Percentiles rank a stretch among this genome's conserved stretches.
These are phyloP conservation scores for Saccharomycopsis schoenii DNA, from an alignment of 805 yeast genomes.

Conservation along the genomic window DNA sequence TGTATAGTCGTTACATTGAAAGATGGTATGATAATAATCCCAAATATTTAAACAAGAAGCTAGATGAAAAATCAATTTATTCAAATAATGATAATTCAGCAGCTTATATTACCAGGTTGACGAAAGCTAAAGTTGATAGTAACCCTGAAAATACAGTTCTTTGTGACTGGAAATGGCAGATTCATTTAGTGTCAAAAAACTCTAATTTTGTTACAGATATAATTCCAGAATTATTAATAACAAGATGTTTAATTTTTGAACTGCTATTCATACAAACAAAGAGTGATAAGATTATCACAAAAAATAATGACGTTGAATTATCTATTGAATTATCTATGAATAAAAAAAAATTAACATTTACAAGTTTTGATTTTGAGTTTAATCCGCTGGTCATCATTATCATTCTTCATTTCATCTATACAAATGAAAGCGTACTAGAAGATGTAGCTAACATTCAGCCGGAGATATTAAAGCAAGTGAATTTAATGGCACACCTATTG, in stretches of 20 bases:
- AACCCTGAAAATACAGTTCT: background rate
- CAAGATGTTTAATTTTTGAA: constrained; percentile 26
- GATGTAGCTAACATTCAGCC: constrained; percentile 28
- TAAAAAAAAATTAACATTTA: background rate
- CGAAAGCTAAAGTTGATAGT: background rate
- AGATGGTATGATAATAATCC: background rate
- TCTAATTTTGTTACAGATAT: background rate
- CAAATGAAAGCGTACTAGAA: constrained; percentile 34
- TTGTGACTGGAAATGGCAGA: background rate
- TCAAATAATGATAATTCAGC: background rate
- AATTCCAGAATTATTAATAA: constrained; percentile 22
- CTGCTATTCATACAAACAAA: background rate
- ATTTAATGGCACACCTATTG: background rate
- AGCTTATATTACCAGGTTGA: background rate
- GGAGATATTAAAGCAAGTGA: constrained; percentile 10
- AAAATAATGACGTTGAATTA: background rate
- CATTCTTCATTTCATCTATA: constrained; percentile 39
- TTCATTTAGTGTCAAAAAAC: background rate
- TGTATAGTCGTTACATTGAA: background rate
- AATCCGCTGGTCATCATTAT: constrained; percentile 22
- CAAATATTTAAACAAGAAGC: background rate
- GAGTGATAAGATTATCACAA: background rate
- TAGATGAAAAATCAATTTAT: background rate
- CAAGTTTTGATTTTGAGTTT: background rate
- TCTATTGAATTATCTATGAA: background rate